These are phyloP conservation scores for Candida ficus DNA, from an alignment of 805 yeast genomes.

Conservation along the genomic window DNA sequence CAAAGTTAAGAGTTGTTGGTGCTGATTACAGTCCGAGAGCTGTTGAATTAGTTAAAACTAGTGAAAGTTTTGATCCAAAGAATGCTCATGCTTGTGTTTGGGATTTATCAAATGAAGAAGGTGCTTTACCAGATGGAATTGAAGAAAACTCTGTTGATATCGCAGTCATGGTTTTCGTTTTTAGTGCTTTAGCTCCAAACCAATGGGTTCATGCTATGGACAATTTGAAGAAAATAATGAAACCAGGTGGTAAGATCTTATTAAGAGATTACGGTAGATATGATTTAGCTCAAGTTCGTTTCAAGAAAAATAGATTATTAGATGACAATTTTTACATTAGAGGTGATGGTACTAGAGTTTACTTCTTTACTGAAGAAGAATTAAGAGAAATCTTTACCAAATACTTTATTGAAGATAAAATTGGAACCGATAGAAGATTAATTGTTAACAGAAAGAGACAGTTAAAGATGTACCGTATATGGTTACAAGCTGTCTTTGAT, in stretches of 20 bases:
- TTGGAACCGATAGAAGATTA: slow-evolving; percentile 87
- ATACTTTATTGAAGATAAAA: slow-evolving; percentile 61
- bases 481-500: slow-evolving; percentile 91
- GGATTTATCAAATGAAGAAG: slow-evolving; percentile 83
- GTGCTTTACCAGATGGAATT: slow-evolving; percentile 76
- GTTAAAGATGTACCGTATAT: slow-evolving; percentile 91
- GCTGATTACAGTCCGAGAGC: slow-evolving; percentile 91
- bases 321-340: slow-evolving; percentile 94
- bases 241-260: slow-evolving; percentile 88
- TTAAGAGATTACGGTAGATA: slow-evolving; percentile 95
- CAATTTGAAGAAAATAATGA: slow-evolving; percentile 66
- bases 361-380: slow-evolving; percentile 95
- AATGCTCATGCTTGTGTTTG: slow-evolving; percentile 83
- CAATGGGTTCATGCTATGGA: slow-evolving; percentile 84
- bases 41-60: slow-evolving; percentile 71
- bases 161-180: slow-evolving; percentile 92
- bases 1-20: slow-evolving; percentile 67
- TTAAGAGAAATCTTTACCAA: slow-evolving; percentile 64
- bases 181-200: slow-evolving; percentile 84
- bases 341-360: slow-evolving; percentile 97
- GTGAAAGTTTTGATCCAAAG: slow-evolving; percentile 54
- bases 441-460: slow-evolving; percentile 89
- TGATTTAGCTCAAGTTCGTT: slow-evolving; percentile 91
- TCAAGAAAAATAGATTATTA: slow-evolving; percentile 78
- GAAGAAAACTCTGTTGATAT: slow-evolving; percentile 81